A percentile compares a stretch with the other conserved stretches of the same genome.
phyloP scores from a whole-genome alignment of 1,284 basidiomycete species.

The Takashimella koratensis region DNA sequence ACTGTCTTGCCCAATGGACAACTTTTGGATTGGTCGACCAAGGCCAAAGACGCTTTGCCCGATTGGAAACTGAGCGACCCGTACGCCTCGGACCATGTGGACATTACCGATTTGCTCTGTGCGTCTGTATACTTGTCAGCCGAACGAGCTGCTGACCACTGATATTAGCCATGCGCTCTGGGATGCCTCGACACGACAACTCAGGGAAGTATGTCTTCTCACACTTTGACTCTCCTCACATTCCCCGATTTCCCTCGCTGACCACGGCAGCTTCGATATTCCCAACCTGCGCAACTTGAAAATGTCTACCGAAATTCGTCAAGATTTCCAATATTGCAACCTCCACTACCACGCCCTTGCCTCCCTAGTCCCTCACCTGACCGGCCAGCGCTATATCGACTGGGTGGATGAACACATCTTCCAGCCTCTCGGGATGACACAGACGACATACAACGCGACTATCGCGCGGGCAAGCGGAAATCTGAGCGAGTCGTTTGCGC shows the following conservation, averaged over 20 bases:
- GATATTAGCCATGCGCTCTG: conserved; percentile 26
- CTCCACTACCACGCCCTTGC: conserved; percentile 23
- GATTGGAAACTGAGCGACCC: conserved; percentile 49
- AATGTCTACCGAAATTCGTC: conserved; percentile 31
- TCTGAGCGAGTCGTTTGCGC: conserved; percentile 17
- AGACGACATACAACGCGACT: conserved; percentile 21
- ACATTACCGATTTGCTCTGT: conserved; percentile 49
- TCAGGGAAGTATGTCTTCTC: conserved; percentile 16
- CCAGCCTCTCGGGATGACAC: conserved; percentile 29
- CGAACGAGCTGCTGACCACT: background rate
- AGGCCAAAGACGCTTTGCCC: conserved; percentile 49
- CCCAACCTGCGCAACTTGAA: conserved; percentile 22
- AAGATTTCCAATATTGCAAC: conserved; percentile 39
- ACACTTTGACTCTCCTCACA: too few species aligned
- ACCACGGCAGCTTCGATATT: conserved; percentile 8
- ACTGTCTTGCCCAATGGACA: conserved; percentile 43
- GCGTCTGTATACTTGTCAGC: conserved; percentile 6
- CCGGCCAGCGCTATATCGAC: conserved; percentile 19
- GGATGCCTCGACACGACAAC: conserved; percentile 33
- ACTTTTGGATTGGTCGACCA: conserved; percentile 48
- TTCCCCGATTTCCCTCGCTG: background rate
- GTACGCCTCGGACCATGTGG: conserved; percentile 45
- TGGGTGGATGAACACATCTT: conserved; percentile 32
- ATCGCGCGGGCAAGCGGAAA: conserved; percentile 10
- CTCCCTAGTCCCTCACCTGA: conserved; percentile 25